Conservation (phyloP, 148 eudicot species). For the Persicaria maculosa region DNA sequence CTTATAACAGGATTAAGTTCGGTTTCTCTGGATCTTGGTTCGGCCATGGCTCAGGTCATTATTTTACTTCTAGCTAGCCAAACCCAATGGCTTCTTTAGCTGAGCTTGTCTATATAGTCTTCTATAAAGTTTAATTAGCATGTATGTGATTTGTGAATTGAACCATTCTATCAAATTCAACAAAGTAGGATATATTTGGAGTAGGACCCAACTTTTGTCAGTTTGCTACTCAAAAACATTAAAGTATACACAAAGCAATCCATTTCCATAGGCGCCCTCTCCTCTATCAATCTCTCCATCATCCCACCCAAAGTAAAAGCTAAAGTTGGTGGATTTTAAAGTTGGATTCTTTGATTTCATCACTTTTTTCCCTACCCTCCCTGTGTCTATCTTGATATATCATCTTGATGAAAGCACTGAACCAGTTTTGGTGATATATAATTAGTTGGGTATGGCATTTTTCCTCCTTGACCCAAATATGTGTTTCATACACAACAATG, state of each 20-base stretch:
- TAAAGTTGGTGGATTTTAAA: constrained; percentile 10
- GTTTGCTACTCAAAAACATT: neutral
- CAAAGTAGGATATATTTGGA: neutral
- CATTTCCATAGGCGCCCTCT: neutral
- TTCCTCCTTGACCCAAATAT: neutral
- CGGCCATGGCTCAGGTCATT: no score
- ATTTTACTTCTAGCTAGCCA: no score
- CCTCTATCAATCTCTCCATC: neutral
- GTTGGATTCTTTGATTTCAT: constrained; percentile 9
- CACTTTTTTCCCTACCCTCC: neutral
- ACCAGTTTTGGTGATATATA: neutral
- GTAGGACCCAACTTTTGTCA: constrained; percentile 9
- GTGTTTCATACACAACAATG: neutral
- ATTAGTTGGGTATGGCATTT: neutral
- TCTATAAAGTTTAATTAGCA: neutral
- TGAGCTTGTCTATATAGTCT: neutral
- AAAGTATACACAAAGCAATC: neutral
- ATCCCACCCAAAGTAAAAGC: neutral
- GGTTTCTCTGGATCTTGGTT: neutral
- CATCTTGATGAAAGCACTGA: neutral
- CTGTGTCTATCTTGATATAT: neutral
- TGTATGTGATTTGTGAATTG: neutral
- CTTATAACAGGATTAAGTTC: neutral
- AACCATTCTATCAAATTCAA: neutral
- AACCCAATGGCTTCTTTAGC: no score